Base-by-base conservation (phyloP, 225 moss, liverwort and hornwort genomes). In the Marchantia polymorpha region DNA sequence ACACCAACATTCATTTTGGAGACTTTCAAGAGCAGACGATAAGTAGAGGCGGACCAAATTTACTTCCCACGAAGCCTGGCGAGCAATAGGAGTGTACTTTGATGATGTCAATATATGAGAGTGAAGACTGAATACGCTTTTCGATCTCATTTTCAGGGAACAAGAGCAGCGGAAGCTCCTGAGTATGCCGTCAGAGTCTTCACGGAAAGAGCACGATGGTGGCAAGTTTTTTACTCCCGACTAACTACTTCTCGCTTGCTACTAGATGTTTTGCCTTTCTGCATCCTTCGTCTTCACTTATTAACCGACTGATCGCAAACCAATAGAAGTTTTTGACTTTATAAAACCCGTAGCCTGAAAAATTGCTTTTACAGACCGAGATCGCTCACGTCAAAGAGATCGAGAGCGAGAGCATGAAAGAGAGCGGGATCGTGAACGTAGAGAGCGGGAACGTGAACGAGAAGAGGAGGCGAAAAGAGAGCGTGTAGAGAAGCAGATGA, bases 381-480 rank as follows among this genome's bases (percentile, higher is more conserved):
- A 79, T 79, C 90, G 89, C 48, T 89, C 90, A 30, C 89, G 92
- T 74, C 94, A 99, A 79, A 91, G 97, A 59, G 92, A 93, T 50
- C 91, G 94, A 65, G 97, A 99, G 77, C 90, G 89, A 69, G 97
- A 93, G 65, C 88, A 95, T 59, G 99, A 99, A 72, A 89, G 91
- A 78, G 97, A 97, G 81, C 88, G 97, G 52, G 97, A 99, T 52
- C 94, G 94, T 66, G 97, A 99, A 80, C 94, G 94, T 63, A 88
- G 92, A 69, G 94, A 94, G 82, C 87, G 99, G 72, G 99, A 99
- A 86, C 91, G 99, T 51, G 99, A 95, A 79, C 90, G 99, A 69
- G 95, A 95, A 79, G 99, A 99, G 85, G 99, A 99, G 82, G 91
- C 92, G 13, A 95, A 91, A 80, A 84, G 86, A 66, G 99, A 94